Evolutionary conservation across 768 basidiomycete genomes (phyloP).

Genomic region (Hygrophorus pudorinus): DNA sequence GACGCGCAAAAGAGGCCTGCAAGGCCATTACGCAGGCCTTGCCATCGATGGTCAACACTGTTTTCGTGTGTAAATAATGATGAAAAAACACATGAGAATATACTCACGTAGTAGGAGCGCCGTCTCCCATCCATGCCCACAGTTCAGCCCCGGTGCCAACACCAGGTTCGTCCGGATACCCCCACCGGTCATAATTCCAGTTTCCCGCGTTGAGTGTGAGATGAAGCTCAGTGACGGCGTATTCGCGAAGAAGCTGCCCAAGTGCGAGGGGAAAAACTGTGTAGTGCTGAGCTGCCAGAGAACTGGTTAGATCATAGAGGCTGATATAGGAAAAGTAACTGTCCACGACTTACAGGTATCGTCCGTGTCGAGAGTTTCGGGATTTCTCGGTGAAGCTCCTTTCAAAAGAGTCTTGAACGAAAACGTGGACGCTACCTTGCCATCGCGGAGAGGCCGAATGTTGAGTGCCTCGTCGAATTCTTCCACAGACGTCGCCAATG

Average conservation of each 20-base stretch:
- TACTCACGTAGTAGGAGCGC: constrained; percentile 37
- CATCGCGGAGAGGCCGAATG: constrained; percentile 58
- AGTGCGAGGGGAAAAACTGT: constrained; percentile 78
- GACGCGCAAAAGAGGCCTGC: constrained; percentile 95
- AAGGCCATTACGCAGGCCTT: constrained; percentile 76
- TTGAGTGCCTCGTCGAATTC: constrained; percentile 37
- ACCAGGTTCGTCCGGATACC: constrained; percentile 62
- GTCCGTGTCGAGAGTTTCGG: constrained; percentile 38
- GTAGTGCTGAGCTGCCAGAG: constrained; percentile 66
- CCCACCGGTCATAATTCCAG: constrained; percentile 85
- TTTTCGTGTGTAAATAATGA: background rate
- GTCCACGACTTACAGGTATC: constrained; percentile 29
- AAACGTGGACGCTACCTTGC: constrained; percentile 74
- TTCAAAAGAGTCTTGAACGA: constrained; percentile 60
- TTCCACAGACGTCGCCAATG: constrained; percentile 23
- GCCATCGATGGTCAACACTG: constrained; percentile 75
- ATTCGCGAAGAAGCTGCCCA: constrained; percentile 78
- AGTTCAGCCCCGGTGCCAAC: constrained; percentile 85
- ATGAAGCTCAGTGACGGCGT: constrained; percentile 81
- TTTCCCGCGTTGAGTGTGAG: constrained; percentile 85
- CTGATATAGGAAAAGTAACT: background rate
- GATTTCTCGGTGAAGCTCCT: constrained; percentile 46
- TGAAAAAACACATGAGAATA: background rate
- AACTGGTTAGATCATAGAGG: background rate
- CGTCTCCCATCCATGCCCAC: constrained; percentile 86